phyloP scores from a whole-genome alignment of 495 filamentous ascomycete species.

The Hypoxylon lienhwacheense region DNA sequence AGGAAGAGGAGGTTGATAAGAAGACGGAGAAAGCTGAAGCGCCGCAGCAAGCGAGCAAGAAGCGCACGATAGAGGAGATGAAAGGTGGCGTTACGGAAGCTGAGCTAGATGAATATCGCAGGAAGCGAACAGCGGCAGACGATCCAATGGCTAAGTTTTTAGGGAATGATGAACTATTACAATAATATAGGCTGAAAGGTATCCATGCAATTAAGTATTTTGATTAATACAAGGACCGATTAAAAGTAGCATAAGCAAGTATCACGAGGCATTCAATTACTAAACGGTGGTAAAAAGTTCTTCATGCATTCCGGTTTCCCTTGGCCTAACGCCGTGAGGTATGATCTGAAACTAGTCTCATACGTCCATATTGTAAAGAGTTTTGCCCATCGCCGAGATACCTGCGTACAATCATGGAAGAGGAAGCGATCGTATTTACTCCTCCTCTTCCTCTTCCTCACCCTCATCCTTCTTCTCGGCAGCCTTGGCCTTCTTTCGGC shows the following conservation, averaged over 20 bases:
- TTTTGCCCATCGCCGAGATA: slow-evolving; percentile 48
- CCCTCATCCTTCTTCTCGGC: slow-evolving; percentile 86
- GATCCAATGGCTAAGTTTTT: slow-evolving; percentile 87
- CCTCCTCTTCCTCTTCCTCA: slow-evolving; percentile 87
- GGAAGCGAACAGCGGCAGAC: slow-evolving; percentile 65
- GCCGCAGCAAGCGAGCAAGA: slow-evolving; percentile 48
- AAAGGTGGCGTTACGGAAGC: slow-evolving; percentile 75
- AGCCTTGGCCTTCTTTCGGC: slow-evolving; percentile 98
- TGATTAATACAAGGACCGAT: slow-evolving; percentile 8
- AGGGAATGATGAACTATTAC: slow-evolving; percentile 41
- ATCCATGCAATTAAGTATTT: neutral
- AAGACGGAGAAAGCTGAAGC: slow-evolving; percentile 39
- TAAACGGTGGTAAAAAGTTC: slow-evolving; percentile 36
- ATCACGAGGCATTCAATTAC: slow-evolving; percentile 24
- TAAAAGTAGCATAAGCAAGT: slow-evolving; percentile 11
- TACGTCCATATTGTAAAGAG: slow-evolving; percentile 37
- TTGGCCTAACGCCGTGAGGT: slow-evolving; percentile 44
- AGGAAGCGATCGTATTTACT: slow-evolving; percentile 56
- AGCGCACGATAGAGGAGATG: slow-evolving; percentile 74
- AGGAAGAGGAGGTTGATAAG: slow-evolving; percentile 35
- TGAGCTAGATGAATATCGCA: slow-evolving; percentile 79
- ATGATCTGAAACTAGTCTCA: slow-evolving; percentile 26
- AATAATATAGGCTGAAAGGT: slow-evolving; percentile 25
- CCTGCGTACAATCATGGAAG: slow-evolving; percentile 35
- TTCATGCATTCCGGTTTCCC: slow-evolving; percentile 45